A percentile compares a stretch with the other conserved stretches of the same genome.
Conservation (phyloP, 83 land plant species). For the Isoetes engelmannii region DNA sequence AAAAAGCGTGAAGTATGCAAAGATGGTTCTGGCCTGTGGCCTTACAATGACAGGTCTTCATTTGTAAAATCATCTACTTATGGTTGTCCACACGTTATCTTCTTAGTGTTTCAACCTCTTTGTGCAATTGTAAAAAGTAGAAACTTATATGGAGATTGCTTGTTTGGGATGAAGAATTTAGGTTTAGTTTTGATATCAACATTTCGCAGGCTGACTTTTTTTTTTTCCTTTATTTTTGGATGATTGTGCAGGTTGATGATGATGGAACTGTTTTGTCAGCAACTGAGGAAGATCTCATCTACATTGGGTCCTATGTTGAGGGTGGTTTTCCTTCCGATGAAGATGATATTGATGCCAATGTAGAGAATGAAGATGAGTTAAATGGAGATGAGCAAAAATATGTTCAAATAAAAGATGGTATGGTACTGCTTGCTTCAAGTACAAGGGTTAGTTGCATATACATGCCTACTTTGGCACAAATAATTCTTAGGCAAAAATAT, state of each 20-base stretch:
- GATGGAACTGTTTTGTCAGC: conserved; percentile 20
- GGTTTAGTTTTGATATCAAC: no score
- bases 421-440: no score
- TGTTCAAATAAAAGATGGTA: background rate
- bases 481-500: no score
- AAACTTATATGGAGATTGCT: background rate
- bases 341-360: background rate
- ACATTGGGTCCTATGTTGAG: conserved; percentile 11
- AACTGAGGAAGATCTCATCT: conserved; percentile 10
- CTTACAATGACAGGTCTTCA: no score
- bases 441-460: no score
- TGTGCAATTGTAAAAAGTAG: background rate
- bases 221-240: background rate
- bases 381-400: background rate
- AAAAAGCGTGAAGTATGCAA: no score
- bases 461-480: no score
- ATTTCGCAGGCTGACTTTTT: background rate
- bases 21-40: no score
- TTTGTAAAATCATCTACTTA: no score
- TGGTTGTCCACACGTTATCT: background rate
- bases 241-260: conserved; percentile 23
- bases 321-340: background rate
- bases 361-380: background rate
- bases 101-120: background rate
- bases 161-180: no score